These are phyloP conservation scores for Astragalus membranaceus DNA, from an alignment of 306 rosid genomes.

Conservation along the genomic window DNA sequence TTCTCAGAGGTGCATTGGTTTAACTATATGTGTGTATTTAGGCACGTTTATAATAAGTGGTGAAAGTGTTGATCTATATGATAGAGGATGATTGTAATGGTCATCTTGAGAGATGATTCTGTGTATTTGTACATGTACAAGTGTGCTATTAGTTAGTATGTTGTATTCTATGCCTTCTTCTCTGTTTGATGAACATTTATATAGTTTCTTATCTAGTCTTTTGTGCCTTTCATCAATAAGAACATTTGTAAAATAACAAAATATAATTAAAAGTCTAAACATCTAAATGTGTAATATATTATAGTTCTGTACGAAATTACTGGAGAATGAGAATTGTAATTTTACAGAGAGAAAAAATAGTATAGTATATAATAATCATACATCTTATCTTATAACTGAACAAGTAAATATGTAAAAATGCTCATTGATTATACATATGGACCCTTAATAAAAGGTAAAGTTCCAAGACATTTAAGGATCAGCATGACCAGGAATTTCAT, in stretches of 20 bases:
- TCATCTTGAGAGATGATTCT: too few relatives aligned
- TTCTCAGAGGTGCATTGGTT: too few relatives aligned
- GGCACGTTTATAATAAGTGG: too few relatives aligned
- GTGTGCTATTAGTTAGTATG: too few relatives aligned
- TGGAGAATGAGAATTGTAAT: conserved; percentile 23
- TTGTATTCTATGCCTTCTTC: too few relatives aligned
- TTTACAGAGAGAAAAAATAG: conserved; percentile 33
- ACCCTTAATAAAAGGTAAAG: conserved; percentile 16
- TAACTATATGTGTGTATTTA: too few relatives aligned
- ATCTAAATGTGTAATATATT: neutral
- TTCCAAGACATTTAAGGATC: conserved; percentile 46
- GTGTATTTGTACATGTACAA: too few relatives aligned
- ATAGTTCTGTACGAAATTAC: conserved; percentile 1
- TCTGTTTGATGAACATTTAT: too few relatives aligned
- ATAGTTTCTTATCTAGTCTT: too few relatives aligned
- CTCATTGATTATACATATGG: conserved; percentile 31
- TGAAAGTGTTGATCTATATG: too few relatives aligned
- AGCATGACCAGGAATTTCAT: conserved; percentile 82
- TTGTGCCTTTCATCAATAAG: too few relatives aligned
- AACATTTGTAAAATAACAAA: neutral
- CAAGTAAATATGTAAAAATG: conserved; percentile 28
- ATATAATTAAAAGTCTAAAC: neutral
- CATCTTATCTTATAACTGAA: conserved; percentile 26
- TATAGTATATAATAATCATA: conserved; percentile 30
- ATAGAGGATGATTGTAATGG: too few relatives aligned